Conservation (phyloP, 1,284 basidiomycete species). For the Sporisorium reilianum region DNA sequence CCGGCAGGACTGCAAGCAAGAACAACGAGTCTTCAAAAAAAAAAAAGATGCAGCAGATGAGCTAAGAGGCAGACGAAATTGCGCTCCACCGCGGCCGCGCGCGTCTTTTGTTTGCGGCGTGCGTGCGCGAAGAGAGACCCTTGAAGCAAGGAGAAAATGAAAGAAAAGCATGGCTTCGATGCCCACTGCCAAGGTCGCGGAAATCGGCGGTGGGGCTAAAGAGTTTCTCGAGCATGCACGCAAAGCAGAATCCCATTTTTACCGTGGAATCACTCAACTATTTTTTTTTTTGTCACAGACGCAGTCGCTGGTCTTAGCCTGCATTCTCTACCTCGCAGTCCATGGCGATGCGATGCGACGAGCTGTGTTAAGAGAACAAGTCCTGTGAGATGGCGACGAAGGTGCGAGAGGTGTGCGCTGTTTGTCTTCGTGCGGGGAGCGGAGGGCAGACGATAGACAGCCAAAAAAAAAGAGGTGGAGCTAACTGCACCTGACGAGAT, state of each 20-base stretch:
- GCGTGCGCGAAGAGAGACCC: background rate
- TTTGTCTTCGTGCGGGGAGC: no score
- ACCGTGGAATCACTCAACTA: background rate
- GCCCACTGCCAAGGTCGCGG: constrained; percentile 15
- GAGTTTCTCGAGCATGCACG: background rate
- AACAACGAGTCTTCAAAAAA: constrained; percentile 4
- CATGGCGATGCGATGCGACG: no score
- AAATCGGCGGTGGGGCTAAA: constrained; percentile 24
- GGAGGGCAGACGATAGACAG: no score
- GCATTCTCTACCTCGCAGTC: no score
- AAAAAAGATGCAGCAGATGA: constrained; percentile 12
- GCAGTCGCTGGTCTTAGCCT: no score
- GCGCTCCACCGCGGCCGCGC: no score
- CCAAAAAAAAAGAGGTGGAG: background rate
- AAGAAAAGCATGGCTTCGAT: constrained; percentile 13
- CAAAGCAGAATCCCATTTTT: background rate
- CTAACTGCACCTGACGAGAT: background rate
- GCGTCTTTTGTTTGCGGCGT: background rate
- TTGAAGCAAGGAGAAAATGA: background rate
- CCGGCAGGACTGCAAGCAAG: background rate
- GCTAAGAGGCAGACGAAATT: constrained; percentile 10
- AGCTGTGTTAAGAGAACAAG: no score
- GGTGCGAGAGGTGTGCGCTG: no score
- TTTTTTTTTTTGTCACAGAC: background rate
- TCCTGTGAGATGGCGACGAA: no score